Evolutionary conservation across 192 early-diverging fungal species (phyloP), one percentile per base, ranked within the genome.

Genomic region (Thamnidium elegans): DNA sequence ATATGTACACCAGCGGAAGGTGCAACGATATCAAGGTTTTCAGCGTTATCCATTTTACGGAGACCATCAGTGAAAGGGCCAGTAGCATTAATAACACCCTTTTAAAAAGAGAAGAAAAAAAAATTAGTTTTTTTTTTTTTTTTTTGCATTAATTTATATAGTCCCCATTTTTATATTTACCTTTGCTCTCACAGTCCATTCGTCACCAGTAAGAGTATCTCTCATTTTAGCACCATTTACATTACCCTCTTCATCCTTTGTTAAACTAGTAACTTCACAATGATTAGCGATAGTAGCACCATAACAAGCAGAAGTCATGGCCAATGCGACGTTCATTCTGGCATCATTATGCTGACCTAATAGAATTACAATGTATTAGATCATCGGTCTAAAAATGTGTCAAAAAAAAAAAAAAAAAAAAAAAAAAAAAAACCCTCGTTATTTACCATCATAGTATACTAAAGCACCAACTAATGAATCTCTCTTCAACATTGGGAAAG

Each of bases 291-390:
- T 87, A 31, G 87, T 87, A 8, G 96, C 96, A 58, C 96, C 96
- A 62, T 96, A 88, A 5, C 86, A 84, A 3, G 89, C 88, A 10
- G 96, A 94, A 0, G 96, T 96, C 59, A 96, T 80, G 3, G 91
- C 93, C 31, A 98, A 78, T 1, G 94, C 91, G 2, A 95, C 92
- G 73, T 96, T 96, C 96, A 98, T 96, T 50, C 96, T 84, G 3
- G 94, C 91, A 58, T 98, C 96, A 78, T 98, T 98, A 75, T 98
- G 96, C 61, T 95, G 94, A 48, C 93, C 87, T 89, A 60, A 42
- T 51, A 48, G 10, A 58, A 62, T 19, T 15, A 7, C 3, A 47
- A 3, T 15, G n/a, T 3, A 15, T n/a, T 15, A 47, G 10, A 11
- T 15, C n/a, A 7, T 3, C n/a, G 45, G 45, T n/a, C n/a, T 47